Percentiles rank a stretch among this genome's conserved stretches.
phyloP scores from a whole-genome alignment of 768 basidiomycete species.

The Xerocomellus amylosporus region DNA sequence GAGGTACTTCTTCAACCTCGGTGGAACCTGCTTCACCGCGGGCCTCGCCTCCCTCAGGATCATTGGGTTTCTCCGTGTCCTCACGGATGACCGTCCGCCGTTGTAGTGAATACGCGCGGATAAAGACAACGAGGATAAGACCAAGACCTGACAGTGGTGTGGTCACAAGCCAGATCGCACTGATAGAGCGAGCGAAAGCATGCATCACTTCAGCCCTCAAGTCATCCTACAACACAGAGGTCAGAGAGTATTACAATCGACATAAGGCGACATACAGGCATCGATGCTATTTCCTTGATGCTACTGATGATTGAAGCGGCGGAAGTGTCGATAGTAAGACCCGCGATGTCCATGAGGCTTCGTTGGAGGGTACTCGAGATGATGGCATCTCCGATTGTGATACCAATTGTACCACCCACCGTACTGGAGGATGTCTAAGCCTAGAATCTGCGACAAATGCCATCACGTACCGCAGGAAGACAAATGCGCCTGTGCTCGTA shows the following conservation, averaged over 20 bases:
- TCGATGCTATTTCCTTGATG: slow-evolving; percentile 42
- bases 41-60: slow-evolving; percentile 28
- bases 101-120: slow-evolving; percentile 37
- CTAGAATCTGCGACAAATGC: background rate
- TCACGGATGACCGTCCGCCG: slow-evolving; percentile 25
- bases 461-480: slow-evolving; percentile 30
- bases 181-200: slow-evolving; percentile 36
- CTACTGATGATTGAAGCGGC: slow-evolving; percentile 45
- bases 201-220: slow-evolving; percentile 34
- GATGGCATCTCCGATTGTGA: slow-evolving; percentile 71
- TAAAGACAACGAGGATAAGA: slow-evolving; percentile 32
- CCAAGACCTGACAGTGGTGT: slow-evolving; percentile 31
- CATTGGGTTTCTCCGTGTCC: slow-evolving; percentile 18
- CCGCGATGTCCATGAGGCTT: slow-evolving; percentile 16
- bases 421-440: slow-evolving; percentile 40
- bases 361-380: slow-evolving; percentile 49
- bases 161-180: slow-evolving; percentile 41
- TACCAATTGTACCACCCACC: slow-evolving; percentile 71
- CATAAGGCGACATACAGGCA: slow-evolving; percentile 20
- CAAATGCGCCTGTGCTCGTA: slow-evolving; percentile 37
- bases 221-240: slow-evolving; percentile 22
- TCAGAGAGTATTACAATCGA: slow-evolving; percentile 5
- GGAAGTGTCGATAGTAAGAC: slow-evolving; percentile 38
- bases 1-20: background rate
- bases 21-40: background rate